Base-by-base conservation (phyloP, 2,329 filamentous ascomycete species). In the Allantophomopsis lycopodina region DNA sequence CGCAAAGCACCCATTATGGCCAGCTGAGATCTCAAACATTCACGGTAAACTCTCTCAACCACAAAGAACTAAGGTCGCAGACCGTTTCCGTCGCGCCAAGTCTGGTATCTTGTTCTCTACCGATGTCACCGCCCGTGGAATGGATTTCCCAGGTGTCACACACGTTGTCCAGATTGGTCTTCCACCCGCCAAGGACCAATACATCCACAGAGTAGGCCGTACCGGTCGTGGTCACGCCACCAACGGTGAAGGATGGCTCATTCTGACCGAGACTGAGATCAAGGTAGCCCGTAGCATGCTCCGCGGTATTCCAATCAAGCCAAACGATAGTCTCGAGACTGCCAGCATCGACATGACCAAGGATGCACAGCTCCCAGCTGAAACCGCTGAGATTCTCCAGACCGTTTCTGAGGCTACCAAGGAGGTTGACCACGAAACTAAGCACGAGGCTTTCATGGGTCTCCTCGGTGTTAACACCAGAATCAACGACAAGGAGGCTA, bases 81-180 rank as follows among this genome's bases (percentile, higher is more conserved):
- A 89, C 0, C 54, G 51, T 32, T 98, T 98, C 75, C 79, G 83
- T 37, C 52, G 50, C 13, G 61, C 73, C 11, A 54, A 60, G 15
- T 70, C 69, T 28, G 86, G 67, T 16, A 66, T 89, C 40, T 66
- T 88, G 36, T 73, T 88, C 57, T 85, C 83, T 2, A 84, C 83
- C 6, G 83, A 89, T 58, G 83, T 89, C 28, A 86, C 82, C 7
- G 82, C 83, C 12, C 71, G 83, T 57, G 83, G 83, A 50, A 85
- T 89, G 79, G 83, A 89, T 56, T 87, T 87, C 60, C 83, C 83
- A 18, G 69, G 79, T 42, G 83, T 88, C 21, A 81, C 79, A 11
- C 81, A 87, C 51, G 82, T 87, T 41, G 77, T 88, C 43, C 83
- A 88, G 51, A 51, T 84, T 12, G 79, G 83, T 45, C 50, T 71